Evolutionary conservation across 768 basidiomycete species (phyloP), one percentile per base, ranked within the genome.

Genomic region (Leccinum longicurvipes): DNA sequence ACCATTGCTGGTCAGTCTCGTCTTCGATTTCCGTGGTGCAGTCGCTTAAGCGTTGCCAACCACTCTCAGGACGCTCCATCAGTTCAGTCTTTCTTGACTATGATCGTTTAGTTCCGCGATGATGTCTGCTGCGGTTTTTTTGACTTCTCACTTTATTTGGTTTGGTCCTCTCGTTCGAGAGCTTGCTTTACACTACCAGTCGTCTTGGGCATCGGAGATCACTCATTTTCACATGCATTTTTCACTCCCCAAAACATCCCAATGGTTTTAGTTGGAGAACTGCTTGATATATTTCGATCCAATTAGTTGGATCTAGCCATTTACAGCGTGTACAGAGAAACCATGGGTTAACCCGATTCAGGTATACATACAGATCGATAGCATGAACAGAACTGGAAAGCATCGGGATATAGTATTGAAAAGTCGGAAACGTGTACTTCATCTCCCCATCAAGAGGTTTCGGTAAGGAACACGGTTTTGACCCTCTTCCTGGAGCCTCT

Each of bases 91-190:
- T 67, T 70, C 59, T 50, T 51, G 62, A 51, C 47, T 64, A 73
- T 70, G 46, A 59, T 73, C 72, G 52, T 71, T 71, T 69, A 67
- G 69, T 70, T 64, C 57, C 57, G 55, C 60, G 25, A 59, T 65
- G 55, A 47, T 67, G 61, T 62, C 41, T 63, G 48, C 53, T 66
- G 60, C 56, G 55, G 59, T 60, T 61, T 60, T 29, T 59, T 51
- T 44, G 28, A 51, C 31, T 56, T 50, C 34, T 48, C 48, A 31
- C 60, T 17, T 63, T 58, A 60, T 64, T 51, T 54, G 53, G 60
- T 60, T 59, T 62, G 64, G 59, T 55, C 57, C 52, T 55, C 42
- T 60, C 51, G 21, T 19, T 53, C 39, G 59, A 60, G 49, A 46
- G 45, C 47, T 46, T 59, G 47, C 53, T 61, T 53, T 53, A 34